Evolutionary conservation across 2,329 filamentous ascomycete species (phyloP), one percentile per base, ranked within the genome.

Genomic region (Neonectria neomacrospora): DNA sequence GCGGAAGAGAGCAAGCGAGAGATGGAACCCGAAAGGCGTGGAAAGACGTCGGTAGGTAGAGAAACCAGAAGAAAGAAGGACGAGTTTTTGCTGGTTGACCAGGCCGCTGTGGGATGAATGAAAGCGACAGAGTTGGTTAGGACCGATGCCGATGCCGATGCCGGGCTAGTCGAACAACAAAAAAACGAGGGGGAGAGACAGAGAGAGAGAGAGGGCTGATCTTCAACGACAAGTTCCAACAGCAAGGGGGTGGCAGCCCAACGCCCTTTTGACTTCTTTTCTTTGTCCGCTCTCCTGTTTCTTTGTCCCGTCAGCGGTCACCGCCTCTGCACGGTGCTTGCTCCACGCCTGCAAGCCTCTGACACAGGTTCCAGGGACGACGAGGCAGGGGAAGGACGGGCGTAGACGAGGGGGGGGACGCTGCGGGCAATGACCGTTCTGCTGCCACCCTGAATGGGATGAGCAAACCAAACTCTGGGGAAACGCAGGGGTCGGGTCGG

Each of bases 321-420:
- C 68, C 68, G 70, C 70, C 66, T 71, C 67, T 63, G 60, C 63
- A 57, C 60, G 50, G 57, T 26, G 52, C 34, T 52, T 58, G 61
- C 58, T 65, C 53, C 59, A 54, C 58, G 62, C 32, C 58, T 63
- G 60, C 60, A 60, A 57, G 60, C 48, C 61, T 69, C 63, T 60
- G 54, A 63, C 50, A 60, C 56, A 68, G 59, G 61, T 48, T 57
- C 66, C 59, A 64, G 67, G 68, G 70, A 71, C 61, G 56, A 64
- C 58, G 61, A 65, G 51, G 63, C 66, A 72, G 70, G 70, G 70
- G 65, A 63, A 55, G 58, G 64, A 58, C 28, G 45, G 51, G 48
- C 45, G 26, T 28, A 48, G 23, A 10, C 26, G 28, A 23, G 34
- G 37, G 41, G 54, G 54, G 18, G 6, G 30, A 39, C 28, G 39